Base-by-base conservation (phyloP, 805 yeast species). In the Osmozyma mogii region DNA sequence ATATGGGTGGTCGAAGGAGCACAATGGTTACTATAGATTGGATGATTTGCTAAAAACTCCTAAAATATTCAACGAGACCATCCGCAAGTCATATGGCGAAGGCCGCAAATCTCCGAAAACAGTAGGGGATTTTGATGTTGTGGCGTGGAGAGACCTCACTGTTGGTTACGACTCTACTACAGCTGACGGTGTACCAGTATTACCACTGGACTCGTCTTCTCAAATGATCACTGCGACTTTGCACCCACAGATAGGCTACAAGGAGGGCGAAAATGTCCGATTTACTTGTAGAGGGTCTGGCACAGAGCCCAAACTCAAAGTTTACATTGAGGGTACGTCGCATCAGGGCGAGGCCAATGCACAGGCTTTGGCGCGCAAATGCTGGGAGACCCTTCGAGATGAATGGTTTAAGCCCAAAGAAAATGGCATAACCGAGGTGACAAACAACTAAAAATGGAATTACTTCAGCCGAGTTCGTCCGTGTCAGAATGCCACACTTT, bases 241-340 rank as follows among this genome's bases (percentile, higher is more conserved):
- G 14, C 40, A 37, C 16, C 35, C 40, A 2, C 37, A 34, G 2
- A 26, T 36, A 5, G 29, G 18, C 21, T n/a, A n/a, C n/a, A 18
- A 18, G 10, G 52, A 45, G 2, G 40, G 24, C 2, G 70, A 63
- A 24, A 40, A 39, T 13, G 75, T 84, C 2, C 58, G 94, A 20
- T 78, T 88, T 48, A 88, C 97, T 0, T 76, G 84, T 28, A 68
- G 98, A 30, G 96, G 96, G 0, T 84, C 95, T 3, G 98, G 98
- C 8, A 89, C 98, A 0, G 98, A 89, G 52, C 96, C 96, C 3
- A 89, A 89, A 51, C 62, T 89, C 39, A 89, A 89, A 53, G 83
- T 89, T 1, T 89, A 89, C 56, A 78, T 89, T 19, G 98, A 89
- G 49, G 92, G 94, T 0, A 54, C 55, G 24, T 68, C 84, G 0